Evolutionary conservation across 139 green algal species (phyloP), one percentile per base, ranked within the genome.

Genomic region (Spirogloea muscicola): DNA sequence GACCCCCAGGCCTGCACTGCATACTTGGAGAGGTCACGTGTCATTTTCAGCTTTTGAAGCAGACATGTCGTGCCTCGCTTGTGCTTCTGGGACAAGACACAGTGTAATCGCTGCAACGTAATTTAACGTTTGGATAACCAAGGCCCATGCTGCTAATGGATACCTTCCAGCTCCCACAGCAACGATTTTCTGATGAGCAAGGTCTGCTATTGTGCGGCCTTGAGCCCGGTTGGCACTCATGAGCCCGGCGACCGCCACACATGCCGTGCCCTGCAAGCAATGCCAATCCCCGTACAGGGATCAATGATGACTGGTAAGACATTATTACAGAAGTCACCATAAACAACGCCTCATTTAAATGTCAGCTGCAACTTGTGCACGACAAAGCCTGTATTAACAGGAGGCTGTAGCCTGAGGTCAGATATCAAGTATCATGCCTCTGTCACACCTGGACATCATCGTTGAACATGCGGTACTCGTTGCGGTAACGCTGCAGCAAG

Each of bases 381-480:
- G n/a, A n/a, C n/a, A n/a, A n/a, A n/a, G n/a, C n/a, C n/a, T n/a
- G n/a, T n/a, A n/a, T n/a, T n/a, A n/a, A n/a, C n/a, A n/a, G n/a
- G n/a, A n/a, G n/a, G n/a, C n/a, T n/a, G n/a, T n/a, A n/a, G n/a
- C n/a, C n/a, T n/a, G n/a, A n/a, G n/a, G n/a, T n/a, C n/a, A n/a
- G n/a, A n/a, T n/a, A n/a, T n/a, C n/a, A n/a, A n/a, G n/a, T n/a
- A n/a, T n/a, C n/a, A n/a, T 52, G 16, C 13, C 44, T 52, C 16
- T 13, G 44, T 27, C 58, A 46, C 21, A 77, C 69, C 55, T 82
- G 75, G 21, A 88, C 79, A 65, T 88, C 84, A 59, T 88, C 84
- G 59, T 88, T 88, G 83, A 88, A 91, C 63, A 85, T 91, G 41
- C 88, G 76, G 57, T 82, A 67, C 44, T 72, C 78, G 74, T 85